Evolutionary conservation across 345 rosid genomes (phyloP), one percentile per base, ranked within the genome.

Genomic region (Orychophragmus violaceus): DNA sequence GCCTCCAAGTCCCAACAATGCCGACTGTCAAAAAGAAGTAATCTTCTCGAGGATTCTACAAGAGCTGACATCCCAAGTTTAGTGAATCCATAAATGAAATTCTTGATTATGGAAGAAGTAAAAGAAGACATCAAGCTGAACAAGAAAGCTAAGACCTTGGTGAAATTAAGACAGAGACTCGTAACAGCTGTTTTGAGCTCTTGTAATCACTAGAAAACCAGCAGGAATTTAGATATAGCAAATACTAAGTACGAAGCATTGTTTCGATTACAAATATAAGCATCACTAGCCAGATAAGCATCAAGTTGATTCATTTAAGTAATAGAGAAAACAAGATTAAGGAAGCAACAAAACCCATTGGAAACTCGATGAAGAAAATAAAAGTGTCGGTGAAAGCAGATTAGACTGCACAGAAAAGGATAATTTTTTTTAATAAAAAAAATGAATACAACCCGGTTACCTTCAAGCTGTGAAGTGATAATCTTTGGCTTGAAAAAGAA

Each of bases 341-440:
- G n/a, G n/a, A n/a, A n/a, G n/a, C n/a, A n/a, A n/a, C n/a, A n/a
- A n/a, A n/a, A n/a, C n/a, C 12, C 41, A 12, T 12, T 11, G 12
- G 17, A 3, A 17, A 6, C 0, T 8, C 30, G 13, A 44, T 42
- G 19, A 11, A n/a, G n/a, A 56, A 56, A 27, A 39, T 16, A 29
- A 54, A 53, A 25, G 60, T 59, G 76, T 72, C 76, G 76, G 71
- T 72, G 76, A 42, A 32, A 72, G 37, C 55, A 64, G 59, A 64
- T 35, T 18, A 25, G 1, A 24, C 25, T 24, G 29, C 24, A 12
- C n/a, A n/a, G n/a, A n/a, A n/a, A n/a, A n/a, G n/a, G n/a, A n/a
- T n/a, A n/a, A n/a, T n/a, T n/a, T n/a, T n/a, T 30, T 64, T 17
- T 2, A 23, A 5, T n/a, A 18, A 18, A 3, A 5, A 42, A 4